Percentiles rank a stretch among this genome's conserved stretches.
phyloP scores from a whole-genome alignment of 2,329 filamentous ascomycete species.

The Huntiella decipiens region DNA sequence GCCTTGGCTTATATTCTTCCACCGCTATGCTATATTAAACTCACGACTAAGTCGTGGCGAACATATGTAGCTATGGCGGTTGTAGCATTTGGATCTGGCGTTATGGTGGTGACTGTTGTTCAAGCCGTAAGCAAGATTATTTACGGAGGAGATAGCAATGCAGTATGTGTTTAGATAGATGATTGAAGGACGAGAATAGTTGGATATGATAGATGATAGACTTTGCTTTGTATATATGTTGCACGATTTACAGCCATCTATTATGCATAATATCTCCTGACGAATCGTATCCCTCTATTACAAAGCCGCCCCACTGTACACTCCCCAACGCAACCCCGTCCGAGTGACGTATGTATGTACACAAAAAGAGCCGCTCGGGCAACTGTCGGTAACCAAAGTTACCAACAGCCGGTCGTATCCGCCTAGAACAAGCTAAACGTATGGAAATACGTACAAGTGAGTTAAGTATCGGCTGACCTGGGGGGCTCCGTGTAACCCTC shows the following conservation, averaged over 20 bases:
- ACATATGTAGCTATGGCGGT: constrained; percentile 52
- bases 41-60: constrained; percentile 59
- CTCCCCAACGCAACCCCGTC: no score
- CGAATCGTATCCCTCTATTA: not conserved
- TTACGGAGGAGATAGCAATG: constrained; percentile 18
- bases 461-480: no score
- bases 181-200: not conserved
- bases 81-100: constrained; percentile 60
- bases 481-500: no score
- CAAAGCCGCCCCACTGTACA: not conserved
- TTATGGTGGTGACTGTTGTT: constrained; percentile 65
- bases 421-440: no score
- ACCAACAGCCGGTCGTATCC: no score
- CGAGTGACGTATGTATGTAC: no score
- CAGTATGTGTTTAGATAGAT: not conserved
- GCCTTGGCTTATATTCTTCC: constrained; percentile 90
- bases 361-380: no score
- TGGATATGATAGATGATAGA: constrained; percentile 11
- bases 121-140: constrained; percentile 54
- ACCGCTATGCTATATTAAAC: constrained; percentile 84
- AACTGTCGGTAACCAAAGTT: no score
- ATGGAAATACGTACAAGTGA: no score
- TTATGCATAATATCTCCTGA: not conserved
- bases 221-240: not conserved
- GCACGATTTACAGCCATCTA: not conserved